Base-by-base conservation (phyloP, 2,329 filamentous ascomycete genomes). In the Cordyceps javanica region DNA sequence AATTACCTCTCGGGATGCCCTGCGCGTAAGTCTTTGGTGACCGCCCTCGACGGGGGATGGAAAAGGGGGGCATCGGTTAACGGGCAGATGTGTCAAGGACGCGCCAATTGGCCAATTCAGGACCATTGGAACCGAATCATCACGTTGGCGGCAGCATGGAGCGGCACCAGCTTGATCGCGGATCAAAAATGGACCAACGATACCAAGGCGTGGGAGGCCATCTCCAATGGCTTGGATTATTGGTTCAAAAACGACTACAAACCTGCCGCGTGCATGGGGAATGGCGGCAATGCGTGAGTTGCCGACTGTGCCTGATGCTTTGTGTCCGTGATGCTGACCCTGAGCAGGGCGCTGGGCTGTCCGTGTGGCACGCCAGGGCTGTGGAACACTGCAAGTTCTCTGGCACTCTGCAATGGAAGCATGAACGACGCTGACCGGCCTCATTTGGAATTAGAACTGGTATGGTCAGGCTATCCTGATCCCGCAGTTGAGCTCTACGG, bases 51-150 rank as follows among this genome's bases (percentile, higher is more conserved):
- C n/a, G 13, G 11, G 19, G n/a, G 14, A 26, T n/a, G 13, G 16
- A 21, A 9, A 26, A 39, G 36, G 10, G 38, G 14, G 13, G 3
- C 14, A 16, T 21, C 9, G 39, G 30, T 32, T 46, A 16, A 46
- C 42, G 6, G 9, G n/a, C 16, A 25, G 34, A 3, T 2, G 16
- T 36, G 50, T 7, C 9, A 16, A 64, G 64, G 59, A 50, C 62
- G 63, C 26, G 64, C 64, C 50, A 65, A 65, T 38, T 65, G 64
- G 64, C 63, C 63, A 2, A 61, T 63, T 10, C 64, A 65, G 53
- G 58, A 61, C 38, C 64, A 65, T 48, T 64, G 63, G 63, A 64
- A 65, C 49, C 58, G 64, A 21, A 62, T 59, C 38, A 59, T 59
- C 21, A 45, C 60, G 42, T 62, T 62, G n/a, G 61, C 58, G 19